These are phyloP conservation scores for Shiraia sp. DNA, from an alignment of 2,329 filamentous ascomycete species.

Conservation along the genomic window DNA sequence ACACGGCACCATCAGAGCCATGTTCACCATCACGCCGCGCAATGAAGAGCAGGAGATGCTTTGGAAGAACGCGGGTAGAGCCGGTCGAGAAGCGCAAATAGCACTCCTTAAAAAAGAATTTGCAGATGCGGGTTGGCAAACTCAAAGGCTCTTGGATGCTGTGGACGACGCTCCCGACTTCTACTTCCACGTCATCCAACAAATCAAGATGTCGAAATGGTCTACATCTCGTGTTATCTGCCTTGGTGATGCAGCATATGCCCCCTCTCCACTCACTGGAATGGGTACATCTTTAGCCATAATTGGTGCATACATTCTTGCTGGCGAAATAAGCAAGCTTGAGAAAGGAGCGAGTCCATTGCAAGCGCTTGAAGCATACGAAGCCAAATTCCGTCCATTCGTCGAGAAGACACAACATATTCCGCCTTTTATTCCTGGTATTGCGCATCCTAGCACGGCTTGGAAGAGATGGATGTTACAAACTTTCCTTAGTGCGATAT, in stretches of 20 bases:
- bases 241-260: conserved; percentile 59
- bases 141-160: conserved; percentile 47
- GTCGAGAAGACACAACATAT: conserved; percentile 33
- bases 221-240: conserved; percentile 54
- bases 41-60: conserved; percentile 17
- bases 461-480: conserved; percentile 29
- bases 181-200: conserved; percentile 51
- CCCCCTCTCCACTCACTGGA: conserved; percentile 55
- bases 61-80: conserved; percentile 31
- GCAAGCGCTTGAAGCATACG: conserved; percentile 26
- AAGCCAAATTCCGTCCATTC: conserved; percentile 25
- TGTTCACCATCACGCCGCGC: conserved; percentile 45
- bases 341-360: conserved; percentile 10
- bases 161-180: conserved; percentile 51
- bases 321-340: conserved; percentile 37
- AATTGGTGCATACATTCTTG: conserved; percentile 45
- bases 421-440: conserved; percentile 23
- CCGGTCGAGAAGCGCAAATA: conserved; percentile 42
- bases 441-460: conserved; percentile 22
- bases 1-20: conserved; percentile 26
- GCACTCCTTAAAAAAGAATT: conserved; percentile 43
- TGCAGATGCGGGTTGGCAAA: conserved; percentile 51
- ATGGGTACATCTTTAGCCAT: conserved; percentile 40
- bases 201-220: conserved; percentile 53
- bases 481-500: conserved; percentile 6